Conservation (phyloP, 1,284 basidiomycete genomes). For the Coriolopsis trogii region DNA sequence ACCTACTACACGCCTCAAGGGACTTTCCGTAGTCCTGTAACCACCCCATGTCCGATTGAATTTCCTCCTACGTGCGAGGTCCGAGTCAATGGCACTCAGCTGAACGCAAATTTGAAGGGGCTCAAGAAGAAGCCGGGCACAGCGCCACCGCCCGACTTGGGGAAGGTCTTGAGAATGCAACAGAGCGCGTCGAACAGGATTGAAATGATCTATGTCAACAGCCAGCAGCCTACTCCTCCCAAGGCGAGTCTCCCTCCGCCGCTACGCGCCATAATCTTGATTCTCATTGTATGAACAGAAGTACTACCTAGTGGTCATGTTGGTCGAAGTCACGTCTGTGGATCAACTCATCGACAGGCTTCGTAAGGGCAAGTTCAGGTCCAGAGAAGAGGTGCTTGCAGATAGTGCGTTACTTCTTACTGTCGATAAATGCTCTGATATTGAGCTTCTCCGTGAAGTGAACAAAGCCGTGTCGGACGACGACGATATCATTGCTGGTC, state of each 20-base stretch:
- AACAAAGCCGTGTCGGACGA: slow-evolving; percentile 61
- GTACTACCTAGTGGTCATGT: slow-evolving; percentile 83
- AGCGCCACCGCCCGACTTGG: slow-evolving; percentile 87
- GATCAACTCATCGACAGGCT: slow-evolving; percentile 68
- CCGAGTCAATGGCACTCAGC: slow-evolving; percentile 72
- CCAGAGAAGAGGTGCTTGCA: slow-evolving; percentile 66
- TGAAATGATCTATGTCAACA: slow-evolving; percentile 91
- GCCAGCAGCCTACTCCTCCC: slow-evolving; percentile 72
- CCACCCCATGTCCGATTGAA: slow-evolving; percentile 75
- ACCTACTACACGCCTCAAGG: slow-evolving; percentile 67
- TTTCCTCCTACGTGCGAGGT: slow-evolving; percentile 93
- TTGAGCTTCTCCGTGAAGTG: slow-evolving; percentile 49
- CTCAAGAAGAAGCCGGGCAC: slow-evolving; percentile 97
- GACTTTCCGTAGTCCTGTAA: slow-evolving; percentile 51
- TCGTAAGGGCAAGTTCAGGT: slow-evolving; percentile 65
- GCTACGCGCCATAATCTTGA: not conserved
- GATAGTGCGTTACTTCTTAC: slow-evolving; percentile 54
- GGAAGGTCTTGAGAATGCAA: slow-evolving; percentile 55
- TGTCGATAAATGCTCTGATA: not conserved
- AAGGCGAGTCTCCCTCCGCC: slow-evolving; percentile 50
- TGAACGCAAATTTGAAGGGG: slow-evolving; percentile 85
- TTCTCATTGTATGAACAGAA: slow-evolving; percentile 62
- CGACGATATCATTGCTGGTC: slow-evolving; percentile 87
- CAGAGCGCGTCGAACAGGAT: slow-evolving; percentile 63
- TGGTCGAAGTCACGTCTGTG: slow-evolving; percentile 76